Evolutionary conservation across 805 yeast genomes (phyloP), one percentile per base, ranked within the genome.

Genomic region (Candida pseudoglaebosa): DNA sequence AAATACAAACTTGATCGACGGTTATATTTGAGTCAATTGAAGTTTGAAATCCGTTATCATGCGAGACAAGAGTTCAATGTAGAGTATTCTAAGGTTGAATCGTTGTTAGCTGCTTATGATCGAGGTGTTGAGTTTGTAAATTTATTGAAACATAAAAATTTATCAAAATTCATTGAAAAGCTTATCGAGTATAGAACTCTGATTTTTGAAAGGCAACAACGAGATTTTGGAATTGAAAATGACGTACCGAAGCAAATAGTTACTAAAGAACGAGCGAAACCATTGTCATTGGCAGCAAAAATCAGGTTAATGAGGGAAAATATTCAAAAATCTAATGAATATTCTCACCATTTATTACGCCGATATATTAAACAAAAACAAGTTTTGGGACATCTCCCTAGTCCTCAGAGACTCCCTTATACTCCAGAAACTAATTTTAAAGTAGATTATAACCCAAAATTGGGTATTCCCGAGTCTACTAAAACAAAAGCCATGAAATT

Each of bases 361-460:
- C 49, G 58, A 15, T 59, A 55, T 45, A 40, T 68, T 19, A 61
- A 59, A 40, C 36, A 40, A 13, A 49, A 54, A 18, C 72, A 66
- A 39, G 34, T 42, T 26, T 16, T 34, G 1, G 50, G 52, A 5
- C 44, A 47, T 34, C 32, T 67, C 2, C 70, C 69, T 2, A 54
- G 55, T 15, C 71, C 73, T 1, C 52, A 43, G 26, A 45, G 54
- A 14, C 45, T 67, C 12, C 63, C 68, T 5, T 57, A 57, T 31
- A 54, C 62, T 3, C 39, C 50, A 12, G 46, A 37, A 5, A 28
- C n/a, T 28, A 48, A 44, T 18, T 42, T 43, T 4, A 43, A 46
- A 10, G 36, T 38, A 13, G 34, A 43, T 28, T 19, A 18, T 9
- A 32, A 16, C 5, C 9, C 19, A 10, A 24, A 20, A 13, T 17